Evolutionary conservation across 129 eudicot species (phyloP).

Genomic region (Saussurea involucrata): DNA sequence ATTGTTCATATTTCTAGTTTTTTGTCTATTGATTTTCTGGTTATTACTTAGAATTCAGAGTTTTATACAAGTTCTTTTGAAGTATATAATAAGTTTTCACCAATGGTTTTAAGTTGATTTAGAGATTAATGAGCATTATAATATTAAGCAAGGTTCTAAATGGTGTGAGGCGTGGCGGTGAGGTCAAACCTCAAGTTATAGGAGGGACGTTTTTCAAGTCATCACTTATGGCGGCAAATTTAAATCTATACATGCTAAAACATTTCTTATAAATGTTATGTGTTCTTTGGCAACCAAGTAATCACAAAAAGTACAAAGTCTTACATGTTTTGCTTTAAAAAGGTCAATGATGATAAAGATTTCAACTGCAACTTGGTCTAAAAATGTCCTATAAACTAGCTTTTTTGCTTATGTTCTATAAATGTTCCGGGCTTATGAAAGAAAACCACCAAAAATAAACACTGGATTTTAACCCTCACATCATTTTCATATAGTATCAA

Average conservation of each 20-base stretch:
- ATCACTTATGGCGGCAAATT: too few species aligned
- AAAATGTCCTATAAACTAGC: not conserved
- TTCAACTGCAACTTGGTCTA: not conserved
- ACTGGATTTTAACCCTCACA: not conserved
- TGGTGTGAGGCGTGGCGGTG: not conserved
- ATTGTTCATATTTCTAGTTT: not conserved
- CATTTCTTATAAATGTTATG: not conserved
- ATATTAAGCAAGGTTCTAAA: not conserved
- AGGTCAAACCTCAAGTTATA: too few species aligned
- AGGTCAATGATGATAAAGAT: not conserved
- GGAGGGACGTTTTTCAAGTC: too few species aligned
- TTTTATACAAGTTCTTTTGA: not conserved
- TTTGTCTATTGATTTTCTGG: not conserved
- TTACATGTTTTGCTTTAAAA: not conserved
- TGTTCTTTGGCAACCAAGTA: not conserved
- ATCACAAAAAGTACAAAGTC: not conserved
- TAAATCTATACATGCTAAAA: not conserved
- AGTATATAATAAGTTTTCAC: not conserved
- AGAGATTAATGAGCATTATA: not conserved
- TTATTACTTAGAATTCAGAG: not conserved
- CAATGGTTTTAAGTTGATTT: not conserved
- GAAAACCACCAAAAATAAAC: not conserved
- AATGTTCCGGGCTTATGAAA: not conserved
- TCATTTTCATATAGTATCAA: not conserved
- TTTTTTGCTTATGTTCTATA: not conserved